Evolutionary conservation across 2,329 filamentous ascomycete species (phyloP), one percentile per base, ranked within the genome.

Genomic region (Cyclaneusma minus): DNA sequence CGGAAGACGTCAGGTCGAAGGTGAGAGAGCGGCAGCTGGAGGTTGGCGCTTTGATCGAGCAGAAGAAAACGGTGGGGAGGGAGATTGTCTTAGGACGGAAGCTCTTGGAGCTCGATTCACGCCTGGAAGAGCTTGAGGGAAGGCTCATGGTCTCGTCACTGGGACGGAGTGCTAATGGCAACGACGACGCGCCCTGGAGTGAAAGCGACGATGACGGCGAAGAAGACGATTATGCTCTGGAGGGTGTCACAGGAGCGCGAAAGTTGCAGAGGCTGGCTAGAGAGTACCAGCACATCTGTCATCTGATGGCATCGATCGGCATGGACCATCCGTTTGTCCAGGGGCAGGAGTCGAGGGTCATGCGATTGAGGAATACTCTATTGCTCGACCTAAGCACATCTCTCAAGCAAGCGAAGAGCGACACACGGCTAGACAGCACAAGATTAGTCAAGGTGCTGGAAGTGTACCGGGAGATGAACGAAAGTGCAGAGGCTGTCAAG

Each of bases 1-100:
- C 94, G 1, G 74, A 81, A 36, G 73, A 74, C 25, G 64, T 95
- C 25, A 72, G 71, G 44, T 57, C 55, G 7, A 64, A 62, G 11
- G 79, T 94, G 0, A 56, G 59, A 6, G 61, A 65, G 31, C 64
- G 76, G 35, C 69, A 68, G 13, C 51, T 52, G 12, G 75, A 87
- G 39, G 67, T 84, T 2, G 58, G 59, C 19, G 50, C 45, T 4
- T 51, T 84, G 27, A 58, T 82, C 29, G 49, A 55, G n/a, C 72
- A 91, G 49, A 67, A 85, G 44, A 64, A 60, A 34, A 53, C 43
- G n/a, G 63, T 85, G 4, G 61, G 70, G 31, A 51, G 54, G 8
- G 60, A 73, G 26, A 73, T 87, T 21, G 69, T 77, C 38, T 37
- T 50, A 3, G 71, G 67, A 0, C 51, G 69, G 33, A 59, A 59